Percentiles rank a stretch among this genome's conserved stretches.
Evolutionary conservation across 2,329 filamentous ascomycete species (phyloP).

Genomic region (Talaromyces sp.): DNA sequence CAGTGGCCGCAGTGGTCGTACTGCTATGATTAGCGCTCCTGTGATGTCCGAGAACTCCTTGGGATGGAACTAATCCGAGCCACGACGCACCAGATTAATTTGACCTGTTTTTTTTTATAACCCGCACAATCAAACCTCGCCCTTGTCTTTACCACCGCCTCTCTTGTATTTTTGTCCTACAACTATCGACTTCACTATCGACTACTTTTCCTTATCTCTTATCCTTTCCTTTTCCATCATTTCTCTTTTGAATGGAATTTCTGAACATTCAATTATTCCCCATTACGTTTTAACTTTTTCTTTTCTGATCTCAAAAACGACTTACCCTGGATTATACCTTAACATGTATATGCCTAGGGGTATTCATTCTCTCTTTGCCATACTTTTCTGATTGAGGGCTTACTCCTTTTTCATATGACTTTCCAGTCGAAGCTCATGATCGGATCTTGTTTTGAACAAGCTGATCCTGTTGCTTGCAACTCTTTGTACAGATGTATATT

Average conservation of each 20-base stretch:
- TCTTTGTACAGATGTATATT: constrained; percentile 17
- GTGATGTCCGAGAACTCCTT: constrained; percentile 92
- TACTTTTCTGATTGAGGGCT: background rate
- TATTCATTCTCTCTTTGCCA: background rate
- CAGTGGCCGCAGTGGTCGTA: constrained; percentile 66
- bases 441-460: background rate
- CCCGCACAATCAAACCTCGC: background rate
- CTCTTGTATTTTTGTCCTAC: constrained; percentile 20
- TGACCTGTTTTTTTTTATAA: background rate
- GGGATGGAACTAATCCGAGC: constrained; percentile 71
- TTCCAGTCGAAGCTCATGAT: background rate
- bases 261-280: constrained; percentile 18
- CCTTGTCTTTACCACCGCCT: background rate
- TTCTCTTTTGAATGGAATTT: constrained; percentile 19
- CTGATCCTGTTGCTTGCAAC: background rate
- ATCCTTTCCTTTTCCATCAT: constrained; percentile 19
- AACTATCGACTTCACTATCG: constrained; percentile 19
- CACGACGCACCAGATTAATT: background rate
- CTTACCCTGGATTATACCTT: background rate
- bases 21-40: constrained; percentile 78
- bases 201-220: constrained; percentile 17
- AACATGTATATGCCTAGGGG: background rate
- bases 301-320: constrained; percentile 6
- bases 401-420: background rate
- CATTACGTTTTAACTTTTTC: constrained; percentile 15